Base-by-base conservation (phyloP, 2,329 filamentous ascomycete genomes). In the Trichoderma simmonsii region DNA sequence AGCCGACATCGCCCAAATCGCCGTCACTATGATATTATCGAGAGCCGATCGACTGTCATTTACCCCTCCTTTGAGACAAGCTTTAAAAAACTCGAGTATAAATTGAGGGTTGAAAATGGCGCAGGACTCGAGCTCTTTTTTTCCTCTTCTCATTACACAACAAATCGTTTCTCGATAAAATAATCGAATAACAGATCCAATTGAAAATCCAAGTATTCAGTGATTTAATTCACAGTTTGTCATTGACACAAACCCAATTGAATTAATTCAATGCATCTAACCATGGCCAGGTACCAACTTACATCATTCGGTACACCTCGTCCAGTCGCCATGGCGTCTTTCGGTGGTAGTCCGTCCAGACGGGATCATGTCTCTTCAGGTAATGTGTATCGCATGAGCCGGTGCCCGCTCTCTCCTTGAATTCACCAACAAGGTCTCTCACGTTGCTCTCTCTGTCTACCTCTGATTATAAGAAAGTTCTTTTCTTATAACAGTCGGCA, bases 381-480 rank as follows among this genome's bases (percentile, higher is more conserved):
- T 84, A 84, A 83, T 80, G 79, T 82, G 79, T 81, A 78, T 84
- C 84, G 88, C 87, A 87, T 91, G 89, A 87, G 87, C 89, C 89
- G 89, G 89, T 91, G 89, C 84, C 81, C 78, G 72, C 75, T 77
- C 72, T 48, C 62, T 71, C 65, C 65, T 60, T 26, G 8, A 48
- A 12, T 70, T 62, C n/a, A 51, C 28, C 24, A 54, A 54, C 14
- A 67, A 67, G 39, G 39, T 28, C 18, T 43, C 21, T 34, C 28
- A 26, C 11, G n/a, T 4, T 14, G 11, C 14, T 26, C 39, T 61
- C 14, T 28, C 6, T 8, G 1, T 61, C 36, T 48, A 4, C 60
- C 32, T 21, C n/a, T n/a, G n/a, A n/a, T n/a, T n/a, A n/a, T n/a
- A n/a, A n/a, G n/a, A n/a, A n/a, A n/a, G n/a, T n/a, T n/a, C n/a